Evolutionary conservation across 2,329 filamentous ascomycete species (phyloP), one percentile per base, ranked within the genome.

Genomic region (Zasmidium citrigriseum): DNA sequence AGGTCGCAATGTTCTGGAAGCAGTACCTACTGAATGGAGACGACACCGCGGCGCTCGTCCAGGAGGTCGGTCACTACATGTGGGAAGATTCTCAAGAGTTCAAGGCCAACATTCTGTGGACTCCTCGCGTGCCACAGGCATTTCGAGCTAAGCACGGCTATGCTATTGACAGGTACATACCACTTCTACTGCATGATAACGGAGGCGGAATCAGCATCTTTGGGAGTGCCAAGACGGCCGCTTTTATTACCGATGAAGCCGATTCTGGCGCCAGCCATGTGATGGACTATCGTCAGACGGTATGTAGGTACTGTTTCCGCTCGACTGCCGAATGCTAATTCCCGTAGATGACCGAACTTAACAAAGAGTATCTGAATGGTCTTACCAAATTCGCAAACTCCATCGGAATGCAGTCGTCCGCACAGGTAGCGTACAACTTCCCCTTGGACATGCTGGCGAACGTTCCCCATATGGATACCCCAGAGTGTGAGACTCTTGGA

Each of bases 1-100:
- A 55, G 0, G 55, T 70, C 4, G 70, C 64, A 5, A 64, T 68
- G 34, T 75, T 72, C 55, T 72, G 71, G 68, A 67, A 74, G 25
- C 41, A 69, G 29, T 57, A 71, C 27, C 52, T 75, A 7, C 58
- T 73, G 4, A 57, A 54, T 18, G 67, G 70, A 29, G 65, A 69
- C 29, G 55, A 57, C 20, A 59, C 60, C 21, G 29, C 52, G 10
- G 54, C 65, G 14, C 52, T 67, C 5, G 20, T 70, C 2, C 25
- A 55, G 12, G 57, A 63, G 27, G 68, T 72, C 10, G 72, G 69
- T 12, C 65, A 69, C 25, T 72, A 73, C 44, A 68, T 65, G 2
- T 74, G 72, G 72, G 71, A 74, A 59, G 72, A 73, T 53, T 69
- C 66, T 47, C 67, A 70, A 59, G 71, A 74, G 48, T 68, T 72